Evolutionary conservation across 371 early-diverging fungal species (phyloP), one percentile per base, ranked within the genome.

Genomic region (Mortierella polycephala): DNA sequence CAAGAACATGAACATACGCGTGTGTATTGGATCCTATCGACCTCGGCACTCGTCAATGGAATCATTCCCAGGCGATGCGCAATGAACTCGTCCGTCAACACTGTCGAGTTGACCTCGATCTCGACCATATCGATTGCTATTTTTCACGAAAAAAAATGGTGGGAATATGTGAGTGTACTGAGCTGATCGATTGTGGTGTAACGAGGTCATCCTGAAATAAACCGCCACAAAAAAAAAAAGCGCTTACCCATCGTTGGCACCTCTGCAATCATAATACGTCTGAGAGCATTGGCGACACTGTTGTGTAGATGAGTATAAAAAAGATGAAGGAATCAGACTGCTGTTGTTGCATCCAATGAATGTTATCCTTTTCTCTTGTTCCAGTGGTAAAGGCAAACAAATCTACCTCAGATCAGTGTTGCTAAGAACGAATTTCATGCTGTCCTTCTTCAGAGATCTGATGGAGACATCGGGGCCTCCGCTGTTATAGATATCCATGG

Each of bases 51-150:
- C 37, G 89, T 88, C 60, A 99, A 87, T 5, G 99, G 99, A 37
- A 99, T 95, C 83, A 99, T 89, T 47, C 99, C 99, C 60, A 99
- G 88, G 53, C 99, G 90, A 84, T 99, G 99, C 8, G 99, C 96
- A 69, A 99, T 86, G 81, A 97, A 97, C 83, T 99, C 99, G 85
- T 99, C 99, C 11, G 98, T 94, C 30, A 99, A 88, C 5, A 98
- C 97, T 0, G 98, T 95, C 50, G 96, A 94, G 85, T 99, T 99
- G 20, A 90, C 88, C 63, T 95, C 93, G 69, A 99, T 92, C 83
- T 98, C 94, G 16, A 99, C 98, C 85, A 98, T 89, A 74, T 99
- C 99, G 60, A 99, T 98, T n/a, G 99, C 99, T 87, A 81, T 40
- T 30, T 30, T 30, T 30, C n/a, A 40, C 10, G 11, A 39, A 13